Percentiles rank a stretch among this genome's conserved stretches.
These are phyloP conservation scores for Aspergillus jensenii DNA, from an alignment of 2,329 filamentous ascomycete genomes.

Conservation along the genomic window DNA sequence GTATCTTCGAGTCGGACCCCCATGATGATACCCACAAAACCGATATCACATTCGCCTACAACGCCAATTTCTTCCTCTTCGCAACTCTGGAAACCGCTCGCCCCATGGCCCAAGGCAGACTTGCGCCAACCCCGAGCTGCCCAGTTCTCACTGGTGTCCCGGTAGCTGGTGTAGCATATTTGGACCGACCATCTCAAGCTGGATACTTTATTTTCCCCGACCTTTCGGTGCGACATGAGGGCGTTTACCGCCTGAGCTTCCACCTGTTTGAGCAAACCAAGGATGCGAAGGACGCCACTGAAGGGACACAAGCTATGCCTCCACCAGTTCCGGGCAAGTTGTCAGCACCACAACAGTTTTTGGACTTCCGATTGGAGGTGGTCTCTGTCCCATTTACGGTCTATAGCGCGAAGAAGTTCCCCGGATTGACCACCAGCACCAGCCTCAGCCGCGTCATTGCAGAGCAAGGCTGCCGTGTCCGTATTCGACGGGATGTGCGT, in stretches of 20 bases:
- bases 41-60: slow-evolving; percentile 85
- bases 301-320: slow-evolving; percentile 45
- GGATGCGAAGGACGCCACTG: slow-evolving; percentile 74
- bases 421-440: slow-evolving; percentile 87
- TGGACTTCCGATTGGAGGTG: slow-evolving; percentile 86
- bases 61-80: slow-evolving; percentile 96
- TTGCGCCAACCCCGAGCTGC: slow-evolving; percentile 66
- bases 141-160: slow-evolving; percentile 91
- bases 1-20: slow-evolving; percentile 69
- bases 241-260: slow-evolving; percentile 86
- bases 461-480: slow-evolving; percentile 94
- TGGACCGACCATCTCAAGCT: slow-evolving; percentile 75
- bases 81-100: slow-evolving; percentile 86
- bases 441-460: slow-evolving; percentile 84
- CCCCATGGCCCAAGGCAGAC: slow-evolving; percentile 76
- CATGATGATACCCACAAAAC: slow-evolving; percentile 58
- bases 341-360: slow-evolving; percentile 54
- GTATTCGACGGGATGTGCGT: slow-evolving; percentile 89
- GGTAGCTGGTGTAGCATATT: slow-evolving; percentile 91
- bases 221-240: slow-evolving; percentile 91
- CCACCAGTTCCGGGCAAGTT: slow-evolving; percentile 36
- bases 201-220: slow-evolving; percentile 99
- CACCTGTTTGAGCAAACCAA: slow-evolving; percentile 93
- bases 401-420: slow-evolving; percentile 98
- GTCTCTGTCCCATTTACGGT: slow-evolving; percentile 85